Evolutionary conservation across 2,329 filamentous ascomycete genomes (phyloP).

Genomic region (Decorospora gaudefroyi): DNA sequence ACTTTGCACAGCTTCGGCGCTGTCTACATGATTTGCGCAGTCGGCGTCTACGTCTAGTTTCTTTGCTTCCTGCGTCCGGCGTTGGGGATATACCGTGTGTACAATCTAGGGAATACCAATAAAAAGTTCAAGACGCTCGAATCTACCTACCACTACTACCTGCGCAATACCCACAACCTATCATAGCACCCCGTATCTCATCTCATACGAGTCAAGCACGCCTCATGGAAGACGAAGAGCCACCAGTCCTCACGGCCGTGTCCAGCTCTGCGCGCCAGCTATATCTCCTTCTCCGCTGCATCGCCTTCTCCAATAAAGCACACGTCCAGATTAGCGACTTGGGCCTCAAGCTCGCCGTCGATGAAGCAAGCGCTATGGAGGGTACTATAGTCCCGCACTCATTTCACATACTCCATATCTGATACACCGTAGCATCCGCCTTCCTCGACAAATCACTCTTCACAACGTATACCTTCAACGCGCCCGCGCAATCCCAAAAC

Average conservation of each 20-base stretch:
- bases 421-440: conserved; percentile 62
- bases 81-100: conserved; percentile 35
- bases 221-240: conserved; percentile 47
- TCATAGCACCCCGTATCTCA: background rate
- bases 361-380: conserved; percentile 90
- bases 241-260: conserved; percentile 71
- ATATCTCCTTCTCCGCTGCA: conserved; percentile 66
- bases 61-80: conserved; percentile 31
- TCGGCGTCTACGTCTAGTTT: conserved; percentile 91
- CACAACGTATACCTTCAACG: conserved; percentile 76
- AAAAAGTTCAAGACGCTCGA: conserved; percentile 35
- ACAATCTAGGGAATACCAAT: conserved; percentile 50
- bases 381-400: conserved; percentile 55
- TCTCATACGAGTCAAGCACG: conserved; percentile 14
- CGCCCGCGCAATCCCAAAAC: conserved; percentile 50
- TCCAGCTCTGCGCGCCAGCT: conserved; percentile 78
- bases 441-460: conserved; percentile 91
- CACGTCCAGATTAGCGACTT: conserved; percentile 80
- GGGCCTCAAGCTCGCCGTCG: conserved; percentile 83
- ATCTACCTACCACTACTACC: conserved; percentile 10
- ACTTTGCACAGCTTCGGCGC: conserved; percentile 74
- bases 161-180: background rate
- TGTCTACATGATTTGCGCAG: conserved; percentile 98
- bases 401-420: conserved; percentile 2
- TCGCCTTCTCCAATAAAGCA: conserved; percentile 63